Evolutionary conservation across 352 stramenopile species (phyloP).

Genomic region (Thalassiosira oceanica): DNA sequence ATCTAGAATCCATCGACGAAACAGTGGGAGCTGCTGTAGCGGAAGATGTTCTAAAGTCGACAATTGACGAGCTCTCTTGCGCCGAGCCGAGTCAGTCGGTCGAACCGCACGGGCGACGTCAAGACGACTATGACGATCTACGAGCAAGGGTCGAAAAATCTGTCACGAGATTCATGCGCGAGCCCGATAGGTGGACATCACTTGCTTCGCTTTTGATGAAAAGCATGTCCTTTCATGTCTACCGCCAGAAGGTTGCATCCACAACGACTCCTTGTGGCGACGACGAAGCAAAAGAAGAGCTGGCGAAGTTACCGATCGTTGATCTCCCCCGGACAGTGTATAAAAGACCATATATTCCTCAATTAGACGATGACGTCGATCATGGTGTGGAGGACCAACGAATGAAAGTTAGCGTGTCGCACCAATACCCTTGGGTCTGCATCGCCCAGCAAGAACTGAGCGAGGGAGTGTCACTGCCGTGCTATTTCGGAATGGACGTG

Average conservation of each 20-base stretch:
- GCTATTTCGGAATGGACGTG: slow-evolving; percentile 63
- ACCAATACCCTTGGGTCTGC: slow-evolving; percentile 73
- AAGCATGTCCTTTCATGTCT: slow-evolving; percentile 57
- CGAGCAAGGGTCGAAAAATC: slow-evolving; percentile 23
- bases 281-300: background rate
- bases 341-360: slow-evolving; percentile 66
- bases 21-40: too few species aligned
- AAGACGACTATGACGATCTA: background rate
- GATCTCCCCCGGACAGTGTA: slow-evolving; percentile 60
- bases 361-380: slow-evolving; percentile 1
- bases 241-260: background rate
- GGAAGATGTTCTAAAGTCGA: too few species aligned
- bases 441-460: slow-evolving; percentile 30
- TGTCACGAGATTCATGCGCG: slow-evolving; percentile 44
- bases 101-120: background rate
- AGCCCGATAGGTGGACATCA: slow-evolving; percentile 55
- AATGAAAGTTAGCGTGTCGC: slow-evolving; percentile 60
- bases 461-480: slow-evolving; percentile 1
- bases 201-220: slow-evolving; percentile 67
- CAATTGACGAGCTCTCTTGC: too few species aligned
- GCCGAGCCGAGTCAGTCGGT: too few species aligned
- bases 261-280: background rate
- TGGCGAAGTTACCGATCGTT: slow-evolving; percentile 21
- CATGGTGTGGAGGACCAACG: slow-evolving; percentile 16
- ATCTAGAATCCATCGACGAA: too few species aligned